Percentiles rank a stretch among this genome's conserved stretches.
Conservation (phyloP, 176 grass and related monocot genomes). For the Elaeis guineensis region DNA sequence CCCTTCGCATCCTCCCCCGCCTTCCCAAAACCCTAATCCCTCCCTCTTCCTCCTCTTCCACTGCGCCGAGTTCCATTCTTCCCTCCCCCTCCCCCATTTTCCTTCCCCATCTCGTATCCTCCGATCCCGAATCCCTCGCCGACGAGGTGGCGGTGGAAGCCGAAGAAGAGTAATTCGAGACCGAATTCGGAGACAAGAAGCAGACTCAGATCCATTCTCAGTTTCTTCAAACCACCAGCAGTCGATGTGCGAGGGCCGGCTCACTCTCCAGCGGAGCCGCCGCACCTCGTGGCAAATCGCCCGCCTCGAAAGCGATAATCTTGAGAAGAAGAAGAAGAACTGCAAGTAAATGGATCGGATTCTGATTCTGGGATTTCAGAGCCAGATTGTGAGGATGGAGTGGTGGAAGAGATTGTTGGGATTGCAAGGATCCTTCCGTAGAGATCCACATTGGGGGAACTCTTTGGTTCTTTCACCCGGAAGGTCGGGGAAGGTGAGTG, state of each 20-base stretch:
- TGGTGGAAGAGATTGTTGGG: constrained; percentile 19
- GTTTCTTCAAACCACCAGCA: background rate
- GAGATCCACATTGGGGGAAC: constrained; percentile 14
- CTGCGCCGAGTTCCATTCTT: background rate
- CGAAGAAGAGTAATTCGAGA: background rate
- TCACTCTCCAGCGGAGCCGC: constrained; percentile 8
- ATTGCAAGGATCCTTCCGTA: constrained; percentile 27
- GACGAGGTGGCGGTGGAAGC: background rate
- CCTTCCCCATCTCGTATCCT: constrained; percentile 12
- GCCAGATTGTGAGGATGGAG: background rate
- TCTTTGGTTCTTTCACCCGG: constrained; percentile 12
- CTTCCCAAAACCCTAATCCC: constrained; percentile 14
- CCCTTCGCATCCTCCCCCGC: background rate
- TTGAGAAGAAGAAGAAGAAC: background rate
- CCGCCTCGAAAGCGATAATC: background rate
- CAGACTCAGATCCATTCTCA: constrained; percentile 7
- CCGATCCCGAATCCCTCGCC: background rate
- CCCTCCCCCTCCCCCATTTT: constrained; percentile 8
- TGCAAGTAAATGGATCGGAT: background rate
- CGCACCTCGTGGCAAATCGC: constrained; percentile 14
- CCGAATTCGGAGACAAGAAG: background rate
- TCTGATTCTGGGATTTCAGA: background rate
- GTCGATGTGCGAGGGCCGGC: constrained; percentile 7
- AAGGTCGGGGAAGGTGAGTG: constrained; percentile 28
- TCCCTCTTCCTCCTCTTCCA: constrained; percentile 4